phyloP scores from a whole-genome alignment of 108 stramenopile species.

The Cyclotella cryptica region DNA sequence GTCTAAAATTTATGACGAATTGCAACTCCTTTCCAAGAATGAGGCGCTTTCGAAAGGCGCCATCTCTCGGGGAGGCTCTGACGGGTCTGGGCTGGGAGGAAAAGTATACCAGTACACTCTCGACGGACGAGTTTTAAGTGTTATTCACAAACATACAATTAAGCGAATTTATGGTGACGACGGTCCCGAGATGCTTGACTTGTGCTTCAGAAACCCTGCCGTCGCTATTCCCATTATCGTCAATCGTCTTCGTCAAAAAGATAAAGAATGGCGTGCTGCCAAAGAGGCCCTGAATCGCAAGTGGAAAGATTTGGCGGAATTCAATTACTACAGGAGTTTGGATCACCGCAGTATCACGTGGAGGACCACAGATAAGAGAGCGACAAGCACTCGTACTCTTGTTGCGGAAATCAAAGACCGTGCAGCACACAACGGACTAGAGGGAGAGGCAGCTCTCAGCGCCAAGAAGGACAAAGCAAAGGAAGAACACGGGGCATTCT shows the following conservation, averaged over 20 bases:
- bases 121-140: conserved; percentile 85
- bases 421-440: conserved; percentile 74
- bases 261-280: conserved; percentile 86
- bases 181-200: conserved; percentile 92
- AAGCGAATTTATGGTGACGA: conserved; percentile 95
- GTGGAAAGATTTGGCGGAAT: conserved; percentile 89
- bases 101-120: conserved; percentile 79
- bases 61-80: conserved; percentile 19
- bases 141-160: conserved; percentile 95
- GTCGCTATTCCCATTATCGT: conserved; percentile 97
- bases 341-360: conserved; percentile 90
- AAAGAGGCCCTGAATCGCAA: conserved; percentile 83
- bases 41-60: conserved; percentile 50
- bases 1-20: conserved; percentile 95
- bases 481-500: conserved; percentile 89
- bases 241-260: conserved; percentile 97
- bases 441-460: conserved; percentile 73
- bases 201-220: conserved; percentile 94
- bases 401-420: conserved; percentile 89
- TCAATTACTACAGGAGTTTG: conserved; percentile 87
- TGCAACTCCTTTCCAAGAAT: conserved; percentile 70
- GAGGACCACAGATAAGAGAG: conserved; percentile 84
- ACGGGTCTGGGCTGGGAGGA: conserved; percentile 67
- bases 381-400: conserved; percentile 84
- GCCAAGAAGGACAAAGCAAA: conserved; percentile 84